These are phyloP conservation scores for Cladobotryum mycophilum DNA, from an alignment of 2,329 filamentous ascomycete genomes.

Conservation along the genomic window DNA sequence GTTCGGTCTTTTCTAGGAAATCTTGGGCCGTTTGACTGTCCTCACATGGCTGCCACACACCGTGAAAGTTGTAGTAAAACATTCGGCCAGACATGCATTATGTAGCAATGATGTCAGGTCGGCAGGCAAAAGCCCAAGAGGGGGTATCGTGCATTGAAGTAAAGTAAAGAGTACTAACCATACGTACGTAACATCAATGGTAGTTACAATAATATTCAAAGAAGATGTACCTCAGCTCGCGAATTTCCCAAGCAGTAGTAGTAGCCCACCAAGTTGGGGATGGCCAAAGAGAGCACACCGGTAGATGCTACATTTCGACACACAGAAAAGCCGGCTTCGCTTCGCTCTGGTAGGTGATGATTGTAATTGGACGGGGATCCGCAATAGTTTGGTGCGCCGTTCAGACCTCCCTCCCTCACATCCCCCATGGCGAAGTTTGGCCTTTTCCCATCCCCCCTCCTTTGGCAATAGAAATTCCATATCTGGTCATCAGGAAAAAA, in stretches of 20 bases:
- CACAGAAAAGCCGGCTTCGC: background rate
- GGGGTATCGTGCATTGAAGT: too few relatives aligned
- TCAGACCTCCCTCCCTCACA: background rate
- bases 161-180: too few relatives aligned
- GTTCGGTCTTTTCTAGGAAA: too few relatives aligned
- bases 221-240: background rate
- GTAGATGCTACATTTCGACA: conserved; percentile 6
- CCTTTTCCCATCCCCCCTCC: background rate
- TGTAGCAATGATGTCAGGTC: background rate
- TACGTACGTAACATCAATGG: too few relatives aligned
- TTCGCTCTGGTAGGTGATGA: background rate
- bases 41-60: background rate
- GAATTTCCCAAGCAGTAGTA: background rate
- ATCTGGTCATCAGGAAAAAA: background rate
- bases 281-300: background rate
- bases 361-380: conserved; percentile 6
- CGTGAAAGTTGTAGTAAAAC: background rate
- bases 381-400: background rate
- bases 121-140: background rate
- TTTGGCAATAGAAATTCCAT: background rate
- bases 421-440: background rate
- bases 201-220: too few relatives aligned
- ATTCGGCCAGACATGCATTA: background rate
- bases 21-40: too few relatives aligned
- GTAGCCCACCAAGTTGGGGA: background rate